These are phyloP conservation scores for Cyclotella atomus DNA, from an alignment of 108 stramenopile genomes.

Conservation along the genomic window DNA sequence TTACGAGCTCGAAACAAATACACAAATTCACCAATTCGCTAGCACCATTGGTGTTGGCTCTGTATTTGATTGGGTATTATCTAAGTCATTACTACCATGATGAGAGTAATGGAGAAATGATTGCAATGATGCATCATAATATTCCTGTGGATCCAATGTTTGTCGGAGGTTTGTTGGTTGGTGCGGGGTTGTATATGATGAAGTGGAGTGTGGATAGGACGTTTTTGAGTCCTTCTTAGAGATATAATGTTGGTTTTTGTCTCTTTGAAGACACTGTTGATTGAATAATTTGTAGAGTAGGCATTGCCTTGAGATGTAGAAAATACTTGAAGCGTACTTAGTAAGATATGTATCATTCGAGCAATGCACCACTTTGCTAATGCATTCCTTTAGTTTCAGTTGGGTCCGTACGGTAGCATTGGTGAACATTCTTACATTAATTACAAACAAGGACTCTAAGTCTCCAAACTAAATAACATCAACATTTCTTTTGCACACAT, in stretches of 20 bases:
- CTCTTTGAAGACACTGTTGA: neutral
- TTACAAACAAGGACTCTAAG: no score
- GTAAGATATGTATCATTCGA: no score
- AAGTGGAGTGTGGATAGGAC: constrained; percentile 34
- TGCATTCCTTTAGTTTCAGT: no score
- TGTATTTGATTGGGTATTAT: constrained; percentile 34
- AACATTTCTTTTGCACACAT: neutral
- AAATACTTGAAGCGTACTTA: no score
- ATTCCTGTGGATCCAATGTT: constrained; percentile 32
- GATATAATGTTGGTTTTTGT: neutral
- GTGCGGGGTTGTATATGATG: constrained; percentile 19
- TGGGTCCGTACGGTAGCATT: no score
- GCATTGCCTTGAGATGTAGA: no score
- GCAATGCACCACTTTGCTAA: no score
- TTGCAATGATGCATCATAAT: neutral
- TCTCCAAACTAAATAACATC: neutral
- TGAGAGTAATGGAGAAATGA: neutral
- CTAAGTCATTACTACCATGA: constrained; percentile 9
- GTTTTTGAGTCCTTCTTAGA: constrained; percentile 31
- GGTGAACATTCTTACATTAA: no score
- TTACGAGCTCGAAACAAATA: neutral
- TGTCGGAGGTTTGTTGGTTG: constrained; percentile 23
- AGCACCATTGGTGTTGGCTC: constrained; percentile 29
- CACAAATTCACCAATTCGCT: constrained; percentile 28
- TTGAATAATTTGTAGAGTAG: neutral